A percentile compares a stretch with the other conserved stretches of the same genome.
phyloP scores from a whole-genome alignment of 306 rosid genomes.

The Cucurbita maxima region DNA sequence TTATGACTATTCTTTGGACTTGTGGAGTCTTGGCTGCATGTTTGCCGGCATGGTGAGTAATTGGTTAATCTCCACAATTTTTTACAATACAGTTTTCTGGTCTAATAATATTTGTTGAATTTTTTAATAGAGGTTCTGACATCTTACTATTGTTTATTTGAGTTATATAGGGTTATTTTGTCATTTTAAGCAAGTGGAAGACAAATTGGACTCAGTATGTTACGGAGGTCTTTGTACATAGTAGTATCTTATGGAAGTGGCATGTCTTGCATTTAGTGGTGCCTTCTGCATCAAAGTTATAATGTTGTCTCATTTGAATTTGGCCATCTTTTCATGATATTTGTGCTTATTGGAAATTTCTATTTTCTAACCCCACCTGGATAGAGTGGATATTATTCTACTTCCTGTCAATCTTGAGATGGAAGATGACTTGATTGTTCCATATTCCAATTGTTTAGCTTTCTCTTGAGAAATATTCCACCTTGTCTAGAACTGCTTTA shows the following conservation, averaged over 20 bases:
- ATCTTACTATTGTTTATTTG: background rate
- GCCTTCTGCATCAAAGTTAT: background rate
- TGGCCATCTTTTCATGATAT: background rate
- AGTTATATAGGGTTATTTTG: background rate
- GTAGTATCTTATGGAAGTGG: background rate
- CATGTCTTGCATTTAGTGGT: background rate
- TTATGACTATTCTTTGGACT: constrained; percentile 50
- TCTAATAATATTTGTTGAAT: background rate
- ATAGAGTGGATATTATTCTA: background rate
- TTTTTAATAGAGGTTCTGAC: background rate
- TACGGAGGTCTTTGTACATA: background rate
- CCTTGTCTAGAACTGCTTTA: background rate
- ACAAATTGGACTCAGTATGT: background rate
- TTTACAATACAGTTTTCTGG: background rate
- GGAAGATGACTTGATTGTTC: background rate
- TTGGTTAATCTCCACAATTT: background rate
- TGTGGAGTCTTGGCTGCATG: constrained; percentile 99
- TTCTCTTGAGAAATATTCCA: background rate
- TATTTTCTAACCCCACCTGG: background rate
- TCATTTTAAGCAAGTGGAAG: background rate
- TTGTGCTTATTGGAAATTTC: background rate
- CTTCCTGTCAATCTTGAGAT: background rate
- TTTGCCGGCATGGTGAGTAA: constrained; percentile 95
- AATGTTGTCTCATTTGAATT: background rate
- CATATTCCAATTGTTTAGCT: background rate